These are phyloP conservation scores for Globisporangium spiculum DNA, from an alignment of 352 stramenopile genomes.

Conservation along the genomic window DNA sequence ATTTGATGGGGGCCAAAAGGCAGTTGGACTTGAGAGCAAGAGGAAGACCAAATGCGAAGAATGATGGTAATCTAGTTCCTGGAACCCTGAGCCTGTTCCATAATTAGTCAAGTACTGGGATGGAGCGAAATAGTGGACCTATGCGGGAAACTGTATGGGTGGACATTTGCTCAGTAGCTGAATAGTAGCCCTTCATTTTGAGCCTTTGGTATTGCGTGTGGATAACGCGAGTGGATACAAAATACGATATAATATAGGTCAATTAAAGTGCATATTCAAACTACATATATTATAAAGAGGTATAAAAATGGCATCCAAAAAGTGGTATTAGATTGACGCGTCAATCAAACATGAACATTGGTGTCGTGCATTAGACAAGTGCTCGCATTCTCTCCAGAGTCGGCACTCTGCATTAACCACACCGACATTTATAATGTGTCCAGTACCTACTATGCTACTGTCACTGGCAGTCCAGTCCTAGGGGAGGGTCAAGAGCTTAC, in stretches of 20 bases:
- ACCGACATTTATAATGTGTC: not conserved
- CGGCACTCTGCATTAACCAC: not conserved
- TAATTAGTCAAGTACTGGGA: not conserved
- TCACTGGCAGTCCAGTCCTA: not conserved
- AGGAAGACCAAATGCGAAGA: not conserved
- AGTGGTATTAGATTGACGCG: not conserved
- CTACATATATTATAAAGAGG: not conserved
- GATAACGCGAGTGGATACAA: not conserved
- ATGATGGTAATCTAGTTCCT: slow-evolving; percentile 13
- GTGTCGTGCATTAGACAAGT: not conserved
- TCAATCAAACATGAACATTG: not conserved
- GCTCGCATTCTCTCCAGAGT: not conserved
- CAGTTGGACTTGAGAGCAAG: not conserved
- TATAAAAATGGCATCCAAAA: not conserved
- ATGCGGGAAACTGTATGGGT: too few species aligned
- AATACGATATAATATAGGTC: not conserved
- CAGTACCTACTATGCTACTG: not conserved
- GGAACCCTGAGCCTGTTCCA: not conserved
- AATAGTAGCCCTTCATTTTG: not conserved
- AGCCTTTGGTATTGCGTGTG: too few species aligned
- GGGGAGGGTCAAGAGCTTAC: not conserved
- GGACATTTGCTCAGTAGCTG: too few species aligned
- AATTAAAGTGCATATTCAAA: too few species aligned
- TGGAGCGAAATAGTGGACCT: not conserved
- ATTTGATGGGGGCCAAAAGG: not conserved